Percentiles rank a stretch among this genome's conserved stretches.
Evolutionary conservation across 2,329 filamentous ascomycete species (phyloP).

Genomic region (Didymella sp.): DNA sequence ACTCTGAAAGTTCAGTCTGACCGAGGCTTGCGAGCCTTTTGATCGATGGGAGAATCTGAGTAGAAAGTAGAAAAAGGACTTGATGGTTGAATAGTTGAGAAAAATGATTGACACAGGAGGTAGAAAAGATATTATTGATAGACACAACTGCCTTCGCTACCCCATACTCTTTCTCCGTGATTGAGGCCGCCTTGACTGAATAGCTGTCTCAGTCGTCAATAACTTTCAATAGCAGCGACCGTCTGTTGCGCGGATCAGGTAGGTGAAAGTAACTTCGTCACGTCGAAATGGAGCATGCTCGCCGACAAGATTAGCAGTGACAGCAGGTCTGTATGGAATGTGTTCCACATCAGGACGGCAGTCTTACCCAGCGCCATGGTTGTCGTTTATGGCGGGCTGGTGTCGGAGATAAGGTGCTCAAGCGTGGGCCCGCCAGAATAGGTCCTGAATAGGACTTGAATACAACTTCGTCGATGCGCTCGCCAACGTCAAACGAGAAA

Average conservation of each 20-base stretch:
- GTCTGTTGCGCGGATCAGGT: slow-evolving; percentile 17
- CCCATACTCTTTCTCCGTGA: not conserved
- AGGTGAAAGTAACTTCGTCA: slow-evolving; percentile 24
- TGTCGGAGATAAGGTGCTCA: not conserved
- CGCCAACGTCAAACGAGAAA: not conserved
- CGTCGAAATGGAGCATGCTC: slow-evolving; percentile 2
- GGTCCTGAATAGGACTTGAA: slow-evolving; percentile 16
- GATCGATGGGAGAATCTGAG: not conserved
- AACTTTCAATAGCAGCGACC: slow-evolving; percentile 32
- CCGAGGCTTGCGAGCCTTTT: not conserved
- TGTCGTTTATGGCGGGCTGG: not conserved
- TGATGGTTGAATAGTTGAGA: not conserved
- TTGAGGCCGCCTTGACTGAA: slow-evolving; percentile 8
- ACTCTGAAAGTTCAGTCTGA: not conserved
- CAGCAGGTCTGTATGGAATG: slow-evolving; percentile 8
- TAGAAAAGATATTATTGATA: not conserved
- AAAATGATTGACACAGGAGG: not conserved
- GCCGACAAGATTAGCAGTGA: slow-evolving; percentile 5
- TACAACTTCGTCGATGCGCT: slow-evolving; percentile 5
- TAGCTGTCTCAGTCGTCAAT: slow-evolving; percentile 32
- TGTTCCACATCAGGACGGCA: not conserved
- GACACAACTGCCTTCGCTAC: not conserved
- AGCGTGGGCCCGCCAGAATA: slow-evolving; percentile 5
- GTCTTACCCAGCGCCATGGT: slow-evolving; percentile 11
- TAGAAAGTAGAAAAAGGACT: not conserved